Conservation (phyloP, 2,329 filamentous ascomycete species). For the Hypomyces rosellus region DNA sequence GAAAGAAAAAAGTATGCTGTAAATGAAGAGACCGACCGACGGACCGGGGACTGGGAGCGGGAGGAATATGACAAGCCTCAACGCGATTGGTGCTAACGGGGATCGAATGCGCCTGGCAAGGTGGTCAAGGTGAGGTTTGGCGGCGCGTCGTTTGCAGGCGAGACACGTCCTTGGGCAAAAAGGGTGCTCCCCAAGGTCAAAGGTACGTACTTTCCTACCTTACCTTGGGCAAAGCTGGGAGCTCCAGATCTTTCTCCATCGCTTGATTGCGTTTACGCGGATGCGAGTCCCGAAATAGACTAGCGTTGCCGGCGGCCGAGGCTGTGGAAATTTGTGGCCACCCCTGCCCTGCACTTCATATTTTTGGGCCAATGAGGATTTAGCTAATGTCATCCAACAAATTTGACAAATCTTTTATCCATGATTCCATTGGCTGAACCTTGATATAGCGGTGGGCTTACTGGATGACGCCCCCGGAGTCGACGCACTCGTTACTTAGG, state of each 20-base stretch:
- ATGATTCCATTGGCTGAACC: background rate
- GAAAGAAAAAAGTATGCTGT: background rate
- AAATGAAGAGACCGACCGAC: background rate
- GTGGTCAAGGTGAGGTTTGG: no score
- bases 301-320: constrained; percentile 18
- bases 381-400: constrained; percentile 12
- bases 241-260: no score
- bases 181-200: no score
- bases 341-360: constrained; percentile 9
- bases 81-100: no score
- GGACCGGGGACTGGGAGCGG: background rate
- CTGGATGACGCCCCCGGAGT: background rate
- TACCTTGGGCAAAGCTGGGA: no score
- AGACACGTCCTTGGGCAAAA: no score
- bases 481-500: background rate
- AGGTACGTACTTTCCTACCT: no score
- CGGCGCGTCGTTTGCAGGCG: no score
- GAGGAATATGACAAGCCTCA: background rate
- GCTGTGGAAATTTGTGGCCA: constrained; percentile 9
- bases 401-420: background rate
- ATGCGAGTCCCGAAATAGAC: constrained; percentile 8
- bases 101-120: no score
- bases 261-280: no score
- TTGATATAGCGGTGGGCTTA: constrained; percentile 1
- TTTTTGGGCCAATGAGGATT: background rate